Base-by-base conservation (phyloP, 306 rosid genomes). In the Cicer cuneatum region DNA sequence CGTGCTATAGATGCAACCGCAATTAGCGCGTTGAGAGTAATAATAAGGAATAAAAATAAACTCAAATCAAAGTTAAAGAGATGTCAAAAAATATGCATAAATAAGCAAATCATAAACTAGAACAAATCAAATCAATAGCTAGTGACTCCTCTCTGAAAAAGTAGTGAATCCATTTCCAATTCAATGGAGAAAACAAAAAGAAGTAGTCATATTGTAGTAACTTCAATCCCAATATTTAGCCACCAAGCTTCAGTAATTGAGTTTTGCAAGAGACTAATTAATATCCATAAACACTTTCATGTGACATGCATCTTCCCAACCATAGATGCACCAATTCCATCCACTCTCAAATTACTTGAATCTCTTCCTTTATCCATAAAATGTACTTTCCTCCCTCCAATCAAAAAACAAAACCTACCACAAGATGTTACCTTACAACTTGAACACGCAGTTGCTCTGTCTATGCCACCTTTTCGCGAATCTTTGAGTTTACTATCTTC, bases 291-390 rank as follows among this genome's bases (percentile, higher is more conserved):
- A 2, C 33, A 77, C 5, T 41, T 72, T 33, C 60, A 46, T 8
- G 8, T 82, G 33, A 82, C 72, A 2, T 76, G 75, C 82, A 72
- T 82, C 53, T 49, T 82, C 61, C 85, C 85, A 43, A 14, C 78
- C 33, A 47, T 59, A 4, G 75, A 24, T 1, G 7, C 46, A 6
- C 77, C 77, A 0, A 1, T 59, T 59, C 8, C 85, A 10, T 38
- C 61, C 75, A 5, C 60, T 46, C 57, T 71, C 66, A 11, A 46
- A 7, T 18, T 71, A 46, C 82, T 82, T 29, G 10, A 72, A 12
- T 37, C 48, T 0, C 81, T 75, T 18, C 77, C 81, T 29, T 12
- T 81, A 5, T 16, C 15, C 64, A 62, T 81, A 2, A 43, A 43
- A n/a, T 41, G 24, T 52, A 16, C 29, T 51, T 75, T 81, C 15